These are phyloP conservation scores for Spatholobus suberectus DNA, from an alignment of 306 rosid species.

Conservation along the genomic window DNA sequence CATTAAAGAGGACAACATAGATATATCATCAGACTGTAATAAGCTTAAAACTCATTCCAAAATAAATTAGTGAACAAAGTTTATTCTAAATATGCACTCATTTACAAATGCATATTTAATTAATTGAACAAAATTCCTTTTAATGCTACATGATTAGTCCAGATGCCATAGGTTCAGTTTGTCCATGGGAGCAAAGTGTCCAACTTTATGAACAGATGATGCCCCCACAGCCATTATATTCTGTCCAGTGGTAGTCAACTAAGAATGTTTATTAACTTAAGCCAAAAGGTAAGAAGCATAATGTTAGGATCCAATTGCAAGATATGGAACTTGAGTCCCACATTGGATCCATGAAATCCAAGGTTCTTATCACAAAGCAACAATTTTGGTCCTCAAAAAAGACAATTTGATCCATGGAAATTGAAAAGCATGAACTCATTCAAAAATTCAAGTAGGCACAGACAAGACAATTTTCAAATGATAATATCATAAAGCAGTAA, in stretches of 20 bases:
- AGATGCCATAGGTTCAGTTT: constrained; percentile 29
- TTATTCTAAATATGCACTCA: constrained; percentile 6
- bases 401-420: constrained; percentile 11
- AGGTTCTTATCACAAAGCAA: neutral
- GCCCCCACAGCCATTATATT: constrained; percentile 23
- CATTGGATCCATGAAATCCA: neutral
- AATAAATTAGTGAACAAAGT: constrained; percentile 13
- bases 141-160: neutral
- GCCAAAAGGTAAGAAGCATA: constrained; percentile 10
- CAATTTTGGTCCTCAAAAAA: neutral
- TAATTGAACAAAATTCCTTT: constrained; percentile 6
- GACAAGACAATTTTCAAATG: constrained; percentile 6
- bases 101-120: constrained; percentile 24
- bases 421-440: constrained; percentile 2
- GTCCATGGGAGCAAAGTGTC: constrained; percentile 28
- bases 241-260: constrained; percentile 14
- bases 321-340: neutral
- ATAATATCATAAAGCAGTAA: constrained; percentile 17
- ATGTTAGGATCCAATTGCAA: neutral
- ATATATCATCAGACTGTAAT: constrained; percentile 15
- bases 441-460: constrained; percentile 13
- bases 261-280: constrained; percentile 8
- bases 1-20: constrained; percentile 46
- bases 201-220: neutral
- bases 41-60: constrained; percentile 19